Evolutionary conservation across 139 green algal species (phyloP), one percentile per base, ranked within the genome.

Genomic region (Spirogloea muscicola): DNA sequence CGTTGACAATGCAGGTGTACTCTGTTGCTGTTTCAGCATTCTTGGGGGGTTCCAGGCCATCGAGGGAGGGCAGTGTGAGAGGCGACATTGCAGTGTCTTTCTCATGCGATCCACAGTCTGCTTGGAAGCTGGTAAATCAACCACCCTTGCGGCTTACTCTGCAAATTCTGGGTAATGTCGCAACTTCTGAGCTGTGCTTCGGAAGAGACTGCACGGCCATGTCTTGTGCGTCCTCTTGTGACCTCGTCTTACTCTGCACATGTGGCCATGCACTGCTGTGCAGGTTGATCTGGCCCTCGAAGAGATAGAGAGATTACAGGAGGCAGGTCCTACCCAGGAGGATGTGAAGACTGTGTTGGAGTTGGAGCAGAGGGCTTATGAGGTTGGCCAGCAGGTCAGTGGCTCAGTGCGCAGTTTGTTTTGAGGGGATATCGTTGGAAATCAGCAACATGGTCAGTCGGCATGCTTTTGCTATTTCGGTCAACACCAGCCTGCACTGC

Each of bases 41-140:
- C 72, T 48, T 80, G 10, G 73, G 73, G 2, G 73, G 61, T 10
- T 80, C 88, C 43, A 68, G 89, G 1, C 89, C 90, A 2, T 84
- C 65, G 3, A 76, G 59, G 42, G 59, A 62, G 1, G 86, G 79
- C 21, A 57, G 68, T 16, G 37, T 88, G 7, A 66, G 73, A 5
- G 90, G 89, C 1, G 89, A 95, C 58, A 60, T 95, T 42, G 84
- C 84, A 37, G 85, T 96, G 62, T 72, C 52, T 36, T 96, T 96
- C 80, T 88, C 81, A 3, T 96, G 91, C 79, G 88, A 90, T 76
- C 91, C 91, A 0, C 80, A 75, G 40, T 82, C 79, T 55, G 84
- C 81, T 0, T 71, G 75, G 40, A 65, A 69, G 10, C 77, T 86
- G 7, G 71, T 78, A 64, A 36, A 16, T 42, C 13, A 65, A n/a